Base-by-base conservation (phyloP, 2,329 filamentous ascomycete species). In the Fusarium austroafricanum region DNA sequence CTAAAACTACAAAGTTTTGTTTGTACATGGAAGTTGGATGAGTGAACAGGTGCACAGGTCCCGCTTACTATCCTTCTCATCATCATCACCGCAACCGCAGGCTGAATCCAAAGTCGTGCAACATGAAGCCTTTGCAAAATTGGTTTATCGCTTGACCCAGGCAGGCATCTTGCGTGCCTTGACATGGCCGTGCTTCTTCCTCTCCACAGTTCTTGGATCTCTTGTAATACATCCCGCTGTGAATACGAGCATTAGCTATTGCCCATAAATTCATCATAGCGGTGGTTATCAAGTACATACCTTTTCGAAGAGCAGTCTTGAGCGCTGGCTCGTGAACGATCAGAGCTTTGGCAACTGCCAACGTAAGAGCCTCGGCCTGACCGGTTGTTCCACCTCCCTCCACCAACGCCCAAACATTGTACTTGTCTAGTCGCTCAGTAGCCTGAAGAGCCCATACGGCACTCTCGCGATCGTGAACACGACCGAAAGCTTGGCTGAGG, bases 121-220 rank as follows among this genome's bases (percentile, higher is more conserved):
- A 62, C 57, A 47, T 39, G 44, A 62, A 47, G 42, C 53, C 33
- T 47, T 40, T 51, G 57, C 31, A 49, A 50, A 67, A 45, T 45
- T 42, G 52, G 49, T 53, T 77, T 84, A 89, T 82, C 87, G 83
- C 89, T 97, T 98, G 86, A 98, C 94, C 96, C 96, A 99, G 75
- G 96, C 88, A 63, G 95, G 95, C 89, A 92, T 96, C 89, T 99
- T 99, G 82, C 96, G 92, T 60, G 96, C 95, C 87, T 99, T 99
- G 83, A 97, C 81, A 76, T 93, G 93, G 73, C 96, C 96, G 58
- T 93, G 89, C 88, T 99, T 98, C 90, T 99, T 99, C 79, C 96
- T 95, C 83, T 99, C 96, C 72, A 99, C 96, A 76, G 86, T 90
- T 83, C 95, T 93, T 59, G 90, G 88, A 83, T 99, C 95, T 76